phyloP scores from a whole-genome alignment of 768 basidiomycete species.

The Lactarius trivialis region DNA sequence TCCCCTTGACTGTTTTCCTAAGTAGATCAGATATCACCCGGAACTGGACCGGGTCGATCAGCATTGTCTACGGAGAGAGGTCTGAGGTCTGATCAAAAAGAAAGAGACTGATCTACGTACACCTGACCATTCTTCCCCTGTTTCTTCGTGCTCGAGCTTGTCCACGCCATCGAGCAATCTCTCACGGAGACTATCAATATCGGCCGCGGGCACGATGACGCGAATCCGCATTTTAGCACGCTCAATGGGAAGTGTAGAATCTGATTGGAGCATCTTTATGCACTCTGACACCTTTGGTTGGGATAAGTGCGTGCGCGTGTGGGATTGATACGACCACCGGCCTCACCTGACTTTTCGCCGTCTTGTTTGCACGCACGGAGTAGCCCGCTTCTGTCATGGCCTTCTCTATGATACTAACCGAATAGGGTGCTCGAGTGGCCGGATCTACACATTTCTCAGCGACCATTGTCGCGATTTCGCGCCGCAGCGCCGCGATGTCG shows the following conservation, averaged over 20 bases:
- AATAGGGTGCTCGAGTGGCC: slow-evolving; percentile 78
- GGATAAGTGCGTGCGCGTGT: not conserved
- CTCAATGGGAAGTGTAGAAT: slow-evolving; percentile 86
- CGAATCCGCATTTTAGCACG: slow-evolving; percentile 90
- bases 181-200: slow-evolving; percentile 63
- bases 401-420: slow-evolving; percentile 95
- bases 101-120: slow-evolving; percentile 42
- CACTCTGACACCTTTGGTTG: slow-evolving; percentile 74
- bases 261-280: slow-evolving; percentile 73
- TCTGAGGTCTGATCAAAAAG: not conserved
- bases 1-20: slow-evolving; percentile 86
- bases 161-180: slow-evolving; percentile 69
- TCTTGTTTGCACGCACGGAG: slow-evolving; percentile 83
- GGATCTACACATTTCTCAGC: slow-evolving; percentile 97
- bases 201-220: slow-evolving; percentile 59
- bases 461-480: slow-evolving; percentile 90
- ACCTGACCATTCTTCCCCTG: slow-evolving; percentile 76
- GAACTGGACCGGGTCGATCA: slow-evolving; percentile 93
- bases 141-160: slow-evolving; percentile 78
- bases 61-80: slow-evolving; percentile 54
- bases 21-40: slow-evolving; percentile 82
- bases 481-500: slow-evolving; percentile 71
- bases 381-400: slow-evolving; percentile 94
- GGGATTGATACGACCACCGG: not conserved
- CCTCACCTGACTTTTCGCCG: slow-evolving; percentile 86